Percentiles rank a stretch among this genome's conserved stretches.
These are phyloP conservation scores for Aspergillus udagawae DNA, from an alignment of 2,329 filamentous ascomycete genomes.

Conservation along the genomic window DNA sequence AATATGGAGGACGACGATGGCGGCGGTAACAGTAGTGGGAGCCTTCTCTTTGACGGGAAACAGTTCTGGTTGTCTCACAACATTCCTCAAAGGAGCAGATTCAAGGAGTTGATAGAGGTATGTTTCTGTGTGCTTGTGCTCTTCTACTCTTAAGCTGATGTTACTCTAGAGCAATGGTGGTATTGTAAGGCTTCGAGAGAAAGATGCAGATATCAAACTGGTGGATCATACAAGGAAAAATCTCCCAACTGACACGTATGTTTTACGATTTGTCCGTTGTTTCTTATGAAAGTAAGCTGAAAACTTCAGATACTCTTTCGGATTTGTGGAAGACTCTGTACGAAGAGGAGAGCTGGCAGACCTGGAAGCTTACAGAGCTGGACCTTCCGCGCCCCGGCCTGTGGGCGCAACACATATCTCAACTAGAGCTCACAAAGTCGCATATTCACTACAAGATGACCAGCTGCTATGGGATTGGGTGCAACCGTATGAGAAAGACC, in stretches of 20 bases:
- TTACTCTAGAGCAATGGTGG: constrained; percentile 51
- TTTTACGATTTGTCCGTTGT: constrained; percentile 3
- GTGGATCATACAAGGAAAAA: constrained; percentile 55
- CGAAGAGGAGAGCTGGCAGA: constrained; percentile 46
- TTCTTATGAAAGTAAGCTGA: constrained; percentile 6
- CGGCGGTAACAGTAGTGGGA: neutral
- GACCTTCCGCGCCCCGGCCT: constrained; percentile 43
- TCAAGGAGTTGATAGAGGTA: constrained; percentile 48
- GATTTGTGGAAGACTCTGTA: constrained; percentile 55
- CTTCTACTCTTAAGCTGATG: neutral
- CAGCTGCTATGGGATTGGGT: constrained; percentile 44
- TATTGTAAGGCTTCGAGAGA: constrained; percentile 49
- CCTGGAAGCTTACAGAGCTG: constrained; percentile 45
- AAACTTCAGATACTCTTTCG: constrained; percentile 49
- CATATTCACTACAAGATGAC: constrained; percentile 44
- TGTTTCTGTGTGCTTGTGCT: neutral
- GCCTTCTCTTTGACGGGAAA: constrained; percentile 48
- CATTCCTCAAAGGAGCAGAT: constrained; percentile 48
- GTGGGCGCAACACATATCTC: constrained; percentile 40
- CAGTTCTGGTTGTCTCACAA: constrained; percentile 58
- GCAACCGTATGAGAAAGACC: constrained; percentile 29
- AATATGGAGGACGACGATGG: neutral
- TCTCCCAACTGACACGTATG: constrained; percentile 47
- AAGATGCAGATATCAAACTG: constrained; percentile 54
- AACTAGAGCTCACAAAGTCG: constrained; percentile 26